These are phyloP conservation scores for Kokia cookei DNA, from an alignment of 441 rosid genomes.

Conservation along the genomic window DNA sequence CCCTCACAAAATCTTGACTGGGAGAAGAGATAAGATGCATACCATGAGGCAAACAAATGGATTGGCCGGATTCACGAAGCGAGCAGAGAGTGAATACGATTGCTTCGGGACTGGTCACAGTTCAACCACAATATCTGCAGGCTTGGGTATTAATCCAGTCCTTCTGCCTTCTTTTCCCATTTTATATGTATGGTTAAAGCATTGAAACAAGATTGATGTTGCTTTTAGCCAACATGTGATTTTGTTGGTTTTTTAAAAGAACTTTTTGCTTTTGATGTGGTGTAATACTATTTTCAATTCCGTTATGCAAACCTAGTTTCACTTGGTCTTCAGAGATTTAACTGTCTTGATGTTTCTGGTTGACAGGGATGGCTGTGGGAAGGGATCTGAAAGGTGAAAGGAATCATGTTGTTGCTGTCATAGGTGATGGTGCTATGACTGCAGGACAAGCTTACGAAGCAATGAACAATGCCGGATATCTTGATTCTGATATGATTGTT, in stretches of 20 bases:
- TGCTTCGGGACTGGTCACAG: slow-evolving; percentile 93
- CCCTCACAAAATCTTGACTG: slow-evolving; percentile 92
- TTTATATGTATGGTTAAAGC: neutral
- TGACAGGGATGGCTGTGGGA: slow-evolving; percentile 90
- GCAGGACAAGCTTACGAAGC: slow-evolving; percentile 99
- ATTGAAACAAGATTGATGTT: neutral
- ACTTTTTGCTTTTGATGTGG: neutral
- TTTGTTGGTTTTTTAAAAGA: neutral
- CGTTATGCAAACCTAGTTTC: neutral
- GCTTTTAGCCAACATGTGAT: neutral
- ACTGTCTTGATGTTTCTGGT: neutral
- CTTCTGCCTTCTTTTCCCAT: neutral
- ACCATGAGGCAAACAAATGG: slow-evolving; percentile 88
- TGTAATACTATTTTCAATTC: neutral
- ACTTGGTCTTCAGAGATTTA: neutral
- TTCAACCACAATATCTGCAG: slow-evolving; percentile 88
- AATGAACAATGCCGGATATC: slow-evolving; percentile 92
- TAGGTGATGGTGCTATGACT: slow-evolving; percentile 97
- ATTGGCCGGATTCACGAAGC: slow-evolving; percentile 76
- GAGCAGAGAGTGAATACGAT: slow-evolving; percentile 87
- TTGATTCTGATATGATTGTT: slow-evolving; percentile 94
- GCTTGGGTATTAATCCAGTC: slow-evolving; percentile 52
- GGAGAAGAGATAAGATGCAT: slow-evolving; percentile 86
- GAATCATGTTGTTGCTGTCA: slow-evolving; percentile 73
- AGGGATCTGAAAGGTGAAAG: slow-evolving; percentile 76